phyloP scores from a whole-genome alignment of 495 filamentous ascomycete species.

The Aspergillus bertholletiae region DNA sequence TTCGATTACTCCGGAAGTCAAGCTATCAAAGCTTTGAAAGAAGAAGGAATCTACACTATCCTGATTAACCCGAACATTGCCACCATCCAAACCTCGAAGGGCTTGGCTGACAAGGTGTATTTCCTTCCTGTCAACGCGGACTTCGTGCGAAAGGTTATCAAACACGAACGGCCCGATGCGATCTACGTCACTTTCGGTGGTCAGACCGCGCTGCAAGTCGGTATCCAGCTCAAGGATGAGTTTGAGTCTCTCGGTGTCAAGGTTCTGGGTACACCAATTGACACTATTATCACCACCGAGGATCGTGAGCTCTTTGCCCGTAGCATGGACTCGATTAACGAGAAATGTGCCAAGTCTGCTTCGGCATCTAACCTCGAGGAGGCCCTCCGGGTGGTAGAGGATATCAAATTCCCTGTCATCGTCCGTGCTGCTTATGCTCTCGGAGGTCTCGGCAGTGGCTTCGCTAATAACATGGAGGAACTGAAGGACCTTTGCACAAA shows the following conservation, averaged over 20 bases:
- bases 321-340: conserved; percentile 96
- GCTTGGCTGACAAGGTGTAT: conserved; percentile 95
- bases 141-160: conserved; percentile 95
- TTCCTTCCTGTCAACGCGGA: conserved; percentile 95
- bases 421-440: conserved; percentile 95
- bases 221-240: conserved; percentile 94
- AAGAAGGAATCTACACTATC: conserved; percentile 92
- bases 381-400: conserved; percentile 75
- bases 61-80: conserved; percentile 99
- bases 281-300: conserved; percentile 97
- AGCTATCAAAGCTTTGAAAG: conserved; percentile 93
- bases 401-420: conserved; percentile 94
- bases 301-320: conserved; percentile 95
- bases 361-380: conserved; percentile 86
- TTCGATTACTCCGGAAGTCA: conserved; percentile 96
- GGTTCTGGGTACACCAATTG: conserved; percentile 93
- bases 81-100: conserved; percentile 96
- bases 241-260: conserved; percentile 86
- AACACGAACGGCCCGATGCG: conserved; percentile 89
- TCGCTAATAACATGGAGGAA: conserved; percentile 86
- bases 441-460: conserved; percentile 92
- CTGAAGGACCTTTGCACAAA: conserved; percentile 89
- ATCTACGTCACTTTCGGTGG: conserved; percentile 98
- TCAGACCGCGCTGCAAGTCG: conserved; percentile 91
- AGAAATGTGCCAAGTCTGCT: conserved; percentile 96